Evolutionary conservation across 2,329 filamentous ascomycete species (phyloP), one percentile per base, ranked within the genome.

Genomic region (Colletotrichum camelliae): DNA sequence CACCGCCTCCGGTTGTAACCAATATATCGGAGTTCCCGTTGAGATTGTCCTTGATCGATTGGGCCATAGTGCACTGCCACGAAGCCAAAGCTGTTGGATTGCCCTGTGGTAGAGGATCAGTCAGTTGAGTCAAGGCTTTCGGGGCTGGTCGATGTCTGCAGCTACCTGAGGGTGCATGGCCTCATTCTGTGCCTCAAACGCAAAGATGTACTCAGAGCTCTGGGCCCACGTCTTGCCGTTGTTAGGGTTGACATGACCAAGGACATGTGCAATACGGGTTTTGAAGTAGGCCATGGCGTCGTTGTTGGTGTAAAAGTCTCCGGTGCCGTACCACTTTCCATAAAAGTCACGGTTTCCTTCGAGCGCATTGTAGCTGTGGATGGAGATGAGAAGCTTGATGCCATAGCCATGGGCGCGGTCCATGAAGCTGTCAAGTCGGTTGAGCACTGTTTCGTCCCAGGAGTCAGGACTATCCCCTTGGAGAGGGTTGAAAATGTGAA

Each of bases 1-100:
- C 37, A 12, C 78, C 78, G 2, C 78, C 79, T 4, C 78, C 78
- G 4, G 80, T 80, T 1, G 74, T 77, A 35, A 80, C 75, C 3
- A 80, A 65, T 18, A 81, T 80, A 4, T 67, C 35, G 0, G 10
- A 66, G 55, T 74, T 77, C 2, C 79, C 78, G 1, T 77, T 67
- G 2, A 80, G 39, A 48, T 76, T 79, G 33, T 79, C 71, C 57
- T 80, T 79, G 64, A 80, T 80, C 21, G 52, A 24, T 66, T 79
- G 58, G 8, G 79, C 78, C 77, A 80, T 80, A 12, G 72, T 79
- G 24, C 79, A 81, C 57, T 81, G 78, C 79, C 79, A 80, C 4
- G 74, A 75, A n/a, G 39, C 21, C 1, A 80, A 55, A 5, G 78
- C 78, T 4, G 66, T 7, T 10, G 66, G 62, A 21, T 79, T 79